Base-by-base conservation (phyloP, 2,329 filamentous ascomycete species). In the Cladosporium sp. region DNA sequence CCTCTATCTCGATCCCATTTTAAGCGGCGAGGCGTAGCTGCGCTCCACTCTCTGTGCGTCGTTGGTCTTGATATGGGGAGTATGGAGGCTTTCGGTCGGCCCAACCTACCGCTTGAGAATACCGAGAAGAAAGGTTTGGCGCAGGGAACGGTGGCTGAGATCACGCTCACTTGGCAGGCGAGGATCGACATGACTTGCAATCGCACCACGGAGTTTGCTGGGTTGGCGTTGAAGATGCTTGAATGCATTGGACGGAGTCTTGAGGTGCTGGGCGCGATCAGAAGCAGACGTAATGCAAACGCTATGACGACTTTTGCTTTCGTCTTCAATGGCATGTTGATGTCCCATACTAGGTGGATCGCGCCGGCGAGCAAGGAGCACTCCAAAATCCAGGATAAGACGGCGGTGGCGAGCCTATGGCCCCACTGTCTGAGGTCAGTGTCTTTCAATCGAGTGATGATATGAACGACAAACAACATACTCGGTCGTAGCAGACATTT, bases 131-230 rank as follows among this genome's bases (percentile, higher is more conserved):
- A 74, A 2, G 72, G 71, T 57, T 73, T 76, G 60, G 69, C 70
- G 65, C 72, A 75, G 1, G 72, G 74, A 1, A 76, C 40, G 0
- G 74, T 76, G 3, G 72, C 71, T 14, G 73, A 65, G 29, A 74
- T 72, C 57, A 74, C 67, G 67, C 68, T 70, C 28, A 74, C 28
- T 57, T 76, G 71, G 46, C 74, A 67, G 4, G 69, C 68, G 14
- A 75, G 59, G 35, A 72, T 66, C 1, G 69, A 69, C 55, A 72
- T 58, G 56, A 75, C 67, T n/a, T 63, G 65, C 21, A 68, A 35
- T 18, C 65, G 64, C n/a, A 71, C 65, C 10, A 69, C 68, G 16
- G 26, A 37, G 31, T 33, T 56, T 33, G 55, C 31, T 6, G 60
- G 61, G 52, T 75, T 69, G 29, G 58, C n/a, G 21, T 56, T 64